These are phyloP conservation scores for Solanum bulbocastanum DNA, from an alignment of 257 asterid genomes.

Conservation along the genomic window DNA sequence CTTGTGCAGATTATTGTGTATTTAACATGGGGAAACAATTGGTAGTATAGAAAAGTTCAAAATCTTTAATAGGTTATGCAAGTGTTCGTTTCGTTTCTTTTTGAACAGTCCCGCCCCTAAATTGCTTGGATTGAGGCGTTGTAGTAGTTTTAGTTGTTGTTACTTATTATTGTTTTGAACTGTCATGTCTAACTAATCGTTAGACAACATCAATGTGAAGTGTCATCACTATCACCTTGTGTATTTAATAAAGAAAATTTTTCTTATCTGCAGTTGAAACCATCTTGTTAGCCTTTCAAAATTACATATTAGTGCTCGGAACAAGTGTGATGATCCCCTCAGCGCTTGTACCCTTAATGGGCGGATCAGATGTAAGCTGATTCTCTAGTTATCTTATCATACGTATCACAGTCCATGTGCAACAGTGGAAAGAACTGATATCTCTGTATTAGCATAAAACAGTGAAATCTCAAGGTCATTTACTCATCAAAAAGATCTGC, in stretches of 20 bases:
- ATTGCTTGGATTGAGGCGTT: not conserved
- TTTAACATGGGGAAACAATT: not conserved
- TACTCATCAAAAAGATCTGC: not conserved
- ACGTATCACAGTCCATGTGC: not conserved
- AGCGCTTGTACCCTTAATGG: constrained; percentile 83
- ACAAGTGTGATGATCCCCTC: constrained; percentile 97
- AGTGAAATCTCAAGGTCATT: not conserved
- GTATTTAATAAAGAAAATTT: not conserved
- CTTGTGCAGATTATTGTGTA: not conserved
- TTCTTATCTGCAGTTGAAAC: constrained; percentile 79
- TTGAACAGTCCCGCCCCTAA: not conserved
- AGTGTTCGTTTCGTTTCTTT: not conserved
- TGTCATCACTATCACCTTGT: not conserved
- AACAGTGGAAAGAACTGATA: not conserved
- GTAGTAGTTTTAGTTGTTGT: not conserved
- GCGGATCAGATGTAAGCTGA: constrained; percentile 80
- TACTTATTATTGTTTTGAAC: not conserved
- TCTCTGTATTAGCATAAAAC: not conserved
- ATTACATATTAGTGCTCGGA: constrained; percentile 83
- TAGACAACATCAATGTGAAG: not conserved
- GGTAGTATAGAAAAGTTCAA: not conserved
- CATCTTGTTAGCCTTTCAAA: constrained; percentile 88
- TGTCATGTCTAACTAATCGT: not conserved
- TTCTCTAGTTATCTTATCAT: not conserved
- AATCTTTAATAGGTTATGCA: not conserved